Evolutionary conservation across 2,329 filamentous ascomycete species (phyloP).

Genomic region (Trichoderma sp.): DNA sequence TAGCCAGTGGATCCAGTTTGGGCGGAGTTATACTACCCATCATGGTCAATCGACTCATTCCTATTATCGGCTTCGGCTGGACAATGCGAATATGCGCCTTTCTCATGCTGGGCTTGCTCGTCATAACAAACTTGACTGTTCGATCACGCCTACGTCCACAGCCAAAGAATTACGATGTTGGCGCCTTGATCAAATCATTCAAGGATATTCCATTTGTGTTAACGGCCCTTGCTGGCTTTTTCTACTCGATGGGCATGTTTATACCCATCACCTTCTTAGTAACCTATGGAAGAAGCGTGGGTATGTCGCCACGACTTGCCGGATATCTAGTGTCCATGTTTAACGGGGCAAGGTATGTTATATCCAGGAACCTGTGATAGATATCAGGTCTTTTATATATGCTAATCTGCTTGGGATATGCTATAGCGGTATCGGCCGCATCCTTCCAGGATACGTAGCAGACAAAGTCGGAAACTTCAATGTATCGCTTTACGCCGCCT

Average conservation of each 20-base stretch:
- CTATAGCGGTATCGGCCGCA: neutral
- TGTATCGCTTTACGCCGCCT: neutral
- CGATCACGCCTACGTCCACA: neutral
- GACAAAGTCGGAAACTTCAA: conserved; percentile 1
- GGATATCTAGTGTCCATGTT: neutral
- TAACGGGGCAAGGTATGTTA: neutral
- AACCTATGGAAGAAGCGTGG: neutral
- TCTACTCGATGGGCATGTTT: conserved; percentile 3
- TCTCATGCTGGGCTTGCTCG: neutral
- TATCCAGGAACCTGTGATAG: neutral
- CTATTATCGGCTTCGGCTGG: neutral
- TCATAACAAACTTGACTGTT: neutral
- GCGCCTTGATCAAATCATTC: neutral
- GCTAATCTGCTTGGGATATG: neutral
- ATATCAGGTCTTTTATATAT: neutral
- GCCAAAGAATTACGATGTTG: neutral
- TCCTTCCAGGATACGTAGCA: neutral
- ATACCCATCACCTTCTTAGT: conserved; percentile 3
- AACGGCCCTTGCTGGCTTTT: neutral
- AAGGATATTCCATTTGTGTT: neutral
- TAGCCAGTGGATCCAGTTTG: neutral
- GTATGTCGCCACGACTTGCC: neutral
- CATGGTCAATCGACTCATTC: neutral
- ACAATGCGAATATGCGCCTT: neutral
- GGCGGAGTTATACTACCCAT: neutral